phyloP scores from a whole-genome alignment of 2,329 filamentous ascomycete species.

The Fusarium metavorans region DNA sequence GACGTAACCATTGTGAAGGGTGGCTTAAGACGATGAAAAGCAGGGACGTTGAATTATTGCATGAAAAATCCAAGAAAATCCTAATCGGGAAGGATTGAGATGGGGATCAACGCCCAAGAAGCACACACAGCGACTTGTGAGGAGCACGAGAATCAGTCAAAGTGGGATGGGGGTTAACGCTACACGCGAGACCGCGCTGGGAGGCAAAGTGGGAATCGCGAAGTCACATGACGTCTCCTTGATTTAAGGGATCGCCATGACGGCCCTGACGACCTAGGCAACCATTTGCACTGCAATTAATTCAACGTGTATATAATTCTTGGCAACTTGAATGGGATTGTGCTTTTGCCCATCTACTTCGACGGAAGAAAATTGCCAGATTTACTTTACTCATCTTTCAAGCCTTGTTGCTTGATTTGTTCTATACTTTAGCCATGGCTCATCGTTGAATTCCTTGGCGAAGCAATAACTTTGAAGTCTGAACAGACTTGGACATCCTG shows the following conservation, averaged over 20 bases:
- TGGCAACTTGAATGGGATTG: not conserved
- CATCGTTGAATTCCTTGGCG: not conserved
- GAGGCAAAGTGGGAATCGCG: conserved; percentile 43
- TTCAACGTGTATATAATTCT: not conserved
- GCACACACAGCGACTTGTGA: not conserved
- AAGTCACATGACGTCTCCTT: conserved; percentile 46
- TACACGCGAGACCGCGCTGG: conserved; percentile 38
- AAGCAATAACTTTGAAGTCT: not conserved
- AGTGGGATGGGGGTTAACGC: conserved; percentile 34
- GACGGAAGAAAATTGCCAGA: not conserved
- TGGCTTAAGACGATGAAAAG: not conserved
- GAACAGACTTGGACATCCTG: not conserved
- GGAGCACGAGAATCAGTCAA: not conserved
- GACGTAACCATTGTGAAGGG: conserved; percentile 50
- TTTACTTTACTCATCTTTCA: not conserved
- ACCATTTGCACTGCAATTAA: not conserved
- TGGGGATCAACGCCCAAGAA: not conserved
- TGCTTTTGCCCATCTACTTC: not conserved
- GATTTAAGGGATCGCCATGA: not conserved
- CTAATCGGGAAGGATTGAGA: not conserved
- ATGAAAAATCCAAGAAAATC: not conserved
- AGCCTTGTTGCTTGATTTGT: not conserved
- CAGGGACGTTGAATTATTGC: not conserved
- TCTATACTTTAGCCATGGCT: not conserved
- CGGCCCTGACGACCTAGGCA: not conserved